These are phyloP conservation scores for Geranomyces variabilis DNA, from an alignment of 192 early-diverging fungal genomes.

Conservation along the genomic window DNA sequence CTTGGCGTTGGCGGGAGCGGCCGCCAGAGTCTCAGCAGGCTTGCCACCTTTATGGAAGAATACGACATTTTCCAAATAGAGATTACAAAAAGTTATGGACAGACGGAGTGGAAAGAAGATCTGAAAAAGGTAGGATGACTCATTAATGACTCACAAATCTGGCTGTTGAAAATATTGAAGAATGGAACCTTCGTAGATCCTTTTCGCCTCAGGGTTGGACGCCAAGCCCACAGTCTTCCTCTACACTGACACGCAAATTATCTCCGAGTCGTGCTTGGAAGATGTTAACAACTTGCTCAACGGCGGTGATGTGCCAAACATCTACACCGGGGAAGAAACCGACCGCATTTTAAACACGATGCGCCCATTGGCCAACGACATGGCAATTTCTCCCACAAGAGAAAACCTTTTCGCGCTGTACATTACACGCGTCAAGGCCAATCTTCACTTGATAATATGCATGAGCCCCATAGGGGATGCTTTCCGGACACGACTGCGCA, in stretches of 20 bases:
- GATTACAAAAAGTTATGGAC: conserved; percentile 66
- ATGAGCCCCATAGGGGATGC: conserved; percentile 71
- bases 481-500: conserved; percentile 61
- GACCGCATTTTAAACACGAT: conserved; percentile 61
- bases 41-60: conserved; percentile 68
- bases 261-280: conserved; percentile 58
- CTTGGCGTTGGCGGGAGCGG: conserved; percentile 68
- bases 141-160: conserved; percentile 1
- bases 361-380: conserved; percentile 55
- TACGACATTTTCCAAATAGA: conserved; percentile 69
- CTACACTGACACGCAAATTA: conserved; percentile 66
- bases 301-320: conserved; percentile 68
- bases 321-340: conserved; percentile 61
- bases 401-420: conserved; percentile 64
- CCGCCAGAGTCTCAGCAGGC: conserved; percentile 54
- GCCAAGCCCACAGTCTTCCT: conserved; percentile 63
- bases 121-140: conserved; percentile 48
- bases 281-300: conserved; percentile 70
- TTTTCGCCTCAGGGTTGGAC: conserved; percentile 60
- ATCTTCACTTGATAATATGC: conserved; percentile 64
- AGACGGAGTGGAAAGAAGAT: conserved; percentile 64
- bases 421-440: conserved; percentile 49
- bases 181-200: conserved; percentile 13
- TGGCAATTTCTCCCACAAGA: conserved; percentile 49
- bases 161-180: no score